These are phyloP conservation scores for Sporothrix brasiliensis DNA, from an alignment of 2,329 filamentous ascomycete genomes.

Conservation along the genomic window DNA sequence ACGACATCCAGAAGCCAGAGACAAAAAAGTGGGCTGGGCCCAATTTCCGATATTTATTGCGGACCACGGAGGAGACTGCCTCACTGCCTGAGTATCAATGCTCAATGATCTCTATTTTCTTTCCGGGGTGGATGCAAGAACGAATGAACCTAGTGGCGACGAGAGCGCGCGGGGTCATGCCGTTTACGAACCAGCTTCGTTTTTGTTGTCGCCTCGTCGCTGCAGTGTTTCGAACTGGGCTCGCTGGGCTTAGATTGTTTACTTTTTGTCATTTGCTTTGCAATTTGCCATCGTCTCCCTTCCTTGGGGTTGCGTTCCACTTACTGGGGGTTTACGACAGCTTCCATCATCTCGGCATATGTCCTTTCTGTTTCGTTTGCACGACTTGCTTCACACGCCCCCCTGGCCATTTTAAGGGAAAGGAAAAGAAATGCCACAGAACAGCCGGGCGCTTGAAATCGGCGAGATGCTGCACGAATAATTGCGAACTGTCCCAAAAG, in stretches of 20 bases:
- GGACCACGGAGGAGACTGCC: conserved; percentile 7
- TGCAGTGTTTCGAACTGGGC: background rate
- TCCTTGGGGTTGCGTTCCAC: background rate
- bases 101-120: background rate
- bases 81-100: background rate
- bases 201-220: background rate
- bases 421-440: background rate
- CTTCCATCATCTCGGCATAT: conserved; percentile 20
- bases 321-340: background rate
- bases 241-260: background rate
- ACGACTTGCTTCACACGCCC: background rate
- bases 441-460: conserved; percentile 11
- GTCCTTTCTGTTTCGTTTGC: background rate
- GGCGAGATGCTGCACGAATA: conserved; percentile 17
- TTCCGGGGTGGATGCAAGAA: conserved; percentile 2
- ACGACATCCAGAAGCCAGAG: background rate
- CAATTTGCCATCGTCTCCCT: background rate
- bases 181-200: conserved; percentile 12
- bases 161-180: conserved; percentile 13
- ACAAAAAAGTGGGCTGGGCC: background rate
- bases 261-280: background rate
- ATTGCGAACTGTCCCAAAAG: background rate
- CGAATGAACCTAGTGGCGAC: too few species aligned
- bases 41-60: conserved; percentile 22
- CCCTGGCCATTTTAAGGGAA: background rate